Percentiles rank a stretch among this genome's conserved stretches.
Evolutionary conservation across 2,329 filamentous ascomycete genomes (phyloP).

Genomic region (Aspergillus niger): DNA sequence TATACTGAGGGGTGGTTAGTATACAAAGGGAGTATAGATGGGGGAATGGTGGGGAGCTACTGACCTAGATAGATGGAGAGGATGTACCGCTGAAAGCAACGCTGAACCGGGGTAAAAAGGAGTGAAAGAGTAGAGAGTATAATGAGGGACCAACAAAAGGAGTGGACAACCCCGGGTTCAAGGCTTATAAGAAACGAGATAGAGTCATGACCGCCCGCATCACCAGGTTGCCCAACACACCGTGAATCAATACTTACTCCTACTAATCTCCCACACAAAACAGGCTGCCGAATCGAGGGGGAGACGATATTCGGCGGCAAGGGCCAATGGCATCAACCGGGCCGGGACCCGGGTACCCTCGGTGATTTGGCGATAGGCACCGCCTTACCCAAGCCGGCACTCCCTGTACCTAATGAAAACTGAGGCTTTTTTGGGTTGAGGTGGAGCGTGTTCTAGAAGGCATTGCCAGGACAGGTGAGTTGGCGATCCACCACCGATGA

Average conservation of each 20-base stretch:
- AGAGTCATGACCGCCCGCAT: slow-evolving; percentile 1
- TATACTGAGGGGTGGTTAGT: neutral
- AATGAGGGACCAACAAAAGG: neutral
- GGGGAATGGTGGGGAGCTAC: neutral
- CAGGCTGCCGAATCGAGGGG: slow-evolving; percentile 2
- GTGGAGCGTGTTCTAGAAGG: slow-evolving; percentile 20
- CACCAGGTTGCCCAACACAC: slow-evolving; percentile 7
- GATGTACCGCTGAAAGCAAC: slow-evolving; percentile 4
- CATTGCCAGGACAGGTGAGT: neutral
- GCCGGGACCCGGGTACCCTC: slow-evolving; percentile 21
- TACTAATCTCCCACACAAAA: neutral
- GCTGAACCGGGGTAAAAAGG: slow-evolving; percentile 8
- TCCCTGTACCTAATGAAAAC: slow-evolving; percentile 15
- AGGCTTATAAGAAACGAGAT: slow-evolving; percentile 5
- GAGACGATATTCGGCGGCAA: slow-evolving; percentile 14
- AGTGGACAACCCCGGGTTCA: neutral
- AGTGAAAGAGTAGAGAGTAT: slow-evolving; percentile 7
- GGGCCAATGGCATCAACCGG: slow-evolving; percentile 19
- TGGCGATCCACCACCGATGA: neutral
- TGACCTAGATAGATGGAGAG: neutral
- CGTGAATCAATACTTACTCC: neutral
- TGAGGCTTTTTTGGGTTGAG: slow-evolving; percentile 10
- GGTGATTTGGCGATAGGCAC: slow-evolving; percentile 14
- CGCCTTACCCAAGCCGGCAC: slow-evolving; percentile 15
- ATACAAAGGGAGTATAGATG: neutral